These are phyloP conservation scores for Rhodotorula toruloides DNA, from an alignment of 768 basidiomycete genomes.

Conservation along the genomic window DNA sequence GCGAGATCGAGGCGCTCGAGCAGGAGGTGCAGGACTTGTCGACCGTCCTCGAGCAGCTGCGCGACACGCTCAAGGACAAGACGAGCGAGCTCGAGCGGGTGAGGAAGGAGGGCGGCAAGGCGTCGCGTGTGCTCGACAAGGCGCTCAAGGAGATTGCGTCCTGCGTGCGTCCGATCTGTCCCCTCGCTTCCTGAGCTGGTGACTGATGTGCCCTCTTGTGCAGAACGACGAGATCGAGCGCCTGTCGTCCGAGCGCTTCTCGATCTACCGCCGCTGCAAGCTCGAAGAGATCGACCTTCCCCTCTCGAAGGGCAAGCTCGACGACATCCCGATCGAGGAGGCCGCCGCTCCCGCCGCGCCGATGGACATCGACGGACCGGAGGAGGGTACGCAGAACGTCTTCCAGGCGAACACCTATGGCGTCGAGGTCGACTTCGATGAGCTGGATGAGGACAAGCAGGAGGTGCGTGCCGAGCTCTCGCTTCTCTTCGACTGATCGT, in stretches of 20 bases:
- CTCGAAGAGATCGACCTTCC: constrained; percentile 87
- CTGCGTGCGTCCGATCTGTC: constrained; percentile 54
- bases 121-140: constrained; percentile 73
- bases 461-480: constrained; percentile 51
- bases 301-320: constrained; percentile 65
- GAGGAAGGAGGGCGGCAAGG: constrained; percentile 65
- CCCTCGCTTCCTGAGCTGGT: background rate
- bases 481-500: background rate
- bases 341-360: constrained; percentile 58
- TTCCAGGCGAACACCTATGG: constrained; percentile 74
- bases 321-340: constrained; percentile 87
- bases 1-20: constrained; percentile 25
- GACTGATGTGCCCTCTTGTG: too few relatives aligned
- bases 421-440: constrained; percentile 78
- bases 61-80: constrained; percentile 42
- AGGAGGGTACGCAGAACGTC: constrained; percentile 68
- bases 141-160: constrained; percentile 81
- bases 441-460: constrained; percentile 67
- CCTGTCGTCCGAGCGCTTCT: constrained; percentile 72
- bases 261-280: constrained; percentile 83
- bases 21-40: constrained; percentile 29
- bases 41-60: constrained; percentile 51
- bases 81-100: constrained; percentile 55
- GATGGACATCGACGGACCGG: constrained; percentile 92
- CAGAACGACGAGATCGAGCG: constrained; percentile 90